Evolutionary conservation across 2,329 filamentous ascomycete species (phyloP).

Genomic region (Alternaria incomplexa): DNA sequence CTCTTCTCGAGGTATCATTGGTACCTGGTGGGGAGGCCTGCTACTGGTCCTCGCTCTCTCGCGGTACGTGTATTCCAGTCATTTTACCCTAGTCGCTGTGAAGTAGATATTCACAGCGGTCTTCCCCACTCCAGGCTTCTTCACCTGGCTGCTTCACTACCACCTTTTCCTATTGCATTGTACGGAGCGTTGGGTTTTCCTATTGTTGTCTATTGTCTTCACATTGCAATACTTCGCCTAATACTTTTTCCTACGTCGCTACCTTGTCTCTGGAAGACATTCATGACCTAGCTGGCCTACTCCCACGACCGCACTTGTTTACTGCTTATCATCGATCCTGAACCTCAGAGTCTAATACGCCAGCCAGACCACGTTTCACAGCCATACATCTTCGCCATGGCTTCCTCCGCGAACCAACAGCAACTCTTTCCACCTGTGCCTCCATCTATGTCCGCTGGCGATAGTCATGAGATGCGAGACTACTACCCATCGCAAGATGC

Average conservation of each 20-base stretch:
- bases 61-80: slow-evolving; percentile 47
- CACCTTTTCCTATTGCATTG: slow-evolving; percentile 46
- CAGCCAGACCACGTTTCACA: slow-evolving; percentile 40
- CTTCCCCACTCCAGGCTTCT: slow-evolving; percentile 17
- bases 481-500: slow-evolving; percentile 62
- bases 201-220: slow-evolving; percentile 27
- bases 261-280: slow-evolving; percentile 42
- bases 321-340: neutral
- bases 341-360: slow-evolving; percentile 38
- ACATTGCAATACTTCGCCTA: slow-evolving; percentile 18
- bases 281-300: slow-evolving; percentile 25
- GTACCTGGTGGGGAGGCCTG: slow-evolving; percentile 42
- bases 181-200: slow-evolving; percentile 39
- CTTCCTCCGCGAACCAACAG: slow-evolving; percentile 60
- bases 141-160: slow-evolving; percentile 28
- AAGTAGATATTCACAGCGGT: slow-evolving; percentile 34
- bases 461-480: slow-evolving; percentile 64
- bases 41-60: slow-evolving; percentile 48
- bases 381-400: slow-evolving; percentile 47
- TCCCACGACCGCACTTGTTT: slow-evolving; percentile 11
- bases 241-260: slow-evolving; percentile 21
- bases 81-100: slow-evolving; percentile 37
- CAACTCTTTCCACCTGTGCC: slow-evolving; percentile 61
- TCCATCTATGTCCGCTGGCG: slow-evolving; percentile 66
- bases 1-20: slow-evolving; percentile 47